Evolutionary conservation across 495 filamentous ascomycete species (phyloP), one percentile per base, ranked within the genome.

Genomic region (Penicillium malachiteum): DNA sequence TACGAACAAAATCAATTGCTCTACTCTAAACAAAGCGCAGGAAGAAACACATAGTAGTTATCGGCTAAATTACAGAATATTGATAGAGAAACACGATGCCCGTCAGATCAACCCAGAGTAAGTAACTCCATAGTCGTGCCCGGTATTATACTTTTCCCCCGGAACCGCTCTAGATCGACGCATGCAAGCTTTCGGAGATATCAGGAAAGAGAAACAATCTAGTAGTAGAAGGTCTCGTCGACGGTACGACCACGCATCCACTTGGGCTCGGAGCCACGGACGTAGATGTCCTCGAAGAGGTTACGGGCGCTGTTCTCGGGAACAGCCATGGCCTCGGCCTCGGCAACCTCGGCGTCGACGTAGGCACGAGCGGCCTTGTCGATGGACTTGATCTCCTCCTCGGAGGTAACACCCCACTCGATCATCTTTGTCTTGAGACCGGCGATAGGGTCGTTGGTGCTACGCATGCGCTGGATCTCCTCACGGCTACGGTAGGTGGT

Each of bases 401-500:
- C 94, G 56, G 84, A 83, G 61, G 85, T 85, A 50, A 97, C 90
- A 30, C 81, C 84, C 94, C 94, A 98, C 74, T 97, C 93, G 47
- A 98, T 79, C 64, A 98, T 85, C 80, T 96, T 96, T 80, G 93
- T 89, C 84, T 97, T 97, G 50, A 98, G 86, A 40, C 94, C 94
- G 63, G 93, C 92, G 67, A 98, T 97, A 62, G 94, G 91, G 79
- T 98, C 94, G 76, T 98, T 87, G 74, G 95, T 97, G 64, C 87
- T 91, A 66, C 94, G 90, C 94, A 98, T 98, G 76, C 91, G 90
- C 80, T 96, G 93, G 70, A 98, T 96, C 78, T 98, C 94, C 78
- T 98, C 94, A 73, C 94, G 92, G 64, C 91, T 96, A 67, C 94
- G 89, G 85, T 98, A 98, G 60, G 94, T 98, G 69, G 94, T 98